Evolutionary conservation across 768 basidiomycete genomes (phyloP).

Genomic region (Roridomyces roridus): DNA sequence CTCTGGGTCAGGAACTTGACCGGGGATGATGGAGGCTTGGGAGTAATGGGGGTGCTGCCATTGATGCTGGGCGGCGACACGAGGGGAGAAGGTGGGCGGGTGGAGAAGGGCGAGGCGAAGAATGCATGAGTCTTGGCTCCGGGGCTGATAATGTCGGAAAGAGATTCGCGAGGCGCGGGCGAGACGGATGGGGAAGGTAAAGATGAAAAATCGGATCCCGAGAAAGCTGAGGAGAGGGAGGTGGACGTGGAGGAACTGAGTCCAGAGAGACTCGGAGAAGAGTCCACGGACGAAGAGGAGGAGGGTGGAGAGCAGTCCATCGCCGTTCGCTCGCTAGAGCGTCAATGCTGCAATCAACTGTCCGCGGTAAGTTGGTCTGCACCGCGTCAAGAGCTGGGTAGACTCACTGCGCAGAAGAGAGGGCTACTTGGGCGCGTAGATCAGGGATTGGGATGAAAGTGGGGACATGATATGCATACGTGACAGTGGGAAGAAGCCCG

Average conservation of each 20-base stretch:
- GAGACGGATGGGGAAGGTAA: slow-evolving; percentile 24
- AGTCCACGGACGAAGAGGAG: slow-evolving; percentile 22
- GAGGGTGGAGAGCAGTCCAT: slow-evolving; percentile 26
- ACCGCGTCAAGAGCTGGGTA: too few species aligned
- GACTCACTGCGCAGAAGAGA: too few species aligned
- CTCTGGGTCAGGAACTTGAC: slow-evolving; percentile 23
- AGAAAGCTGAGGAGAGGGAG: slow-evolving; percentile 23
- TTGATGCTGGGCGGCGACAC: slow-evolving; percentile 29
- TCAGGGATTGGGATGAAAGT: too few species aligned
- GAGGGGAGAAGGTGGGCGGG: slow-evolving; percentile 42
- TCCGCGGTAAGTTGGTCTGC: too few species aligned
- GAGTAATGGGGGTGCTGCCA: slow-evolving; percentile 20
- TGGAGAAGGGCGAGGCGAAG: slow-evolving; percentile 52
- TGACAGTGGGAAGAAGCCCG: too few species aligned
- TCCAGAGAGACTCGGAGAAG: slow-evolving; percentile 23
- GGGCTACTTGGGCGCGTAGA: too few species aligned
- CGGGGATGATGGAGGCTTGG: slow-evolving; percentile 23
- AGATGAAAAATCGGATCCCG: slow-evolving; percentile 23
- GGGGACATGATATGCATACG: too few species aligned
- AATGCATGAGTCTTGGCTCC: slow-evolving; percentile 54
- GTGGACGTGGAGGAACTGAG: slow-evolving; percentile 26
- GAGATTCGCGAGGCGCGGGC: slow-evolving; percentile 16
- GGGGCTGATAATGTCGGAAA: slow-evolving; percentile 20
- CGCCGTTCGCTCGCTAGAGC: neutral
- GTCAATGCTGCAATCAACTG: too few species aligned